Evolutionary conservation across 202 grass and related monocot genomes (phyloP).

Genomic region (Panicum hallii): DNA sequence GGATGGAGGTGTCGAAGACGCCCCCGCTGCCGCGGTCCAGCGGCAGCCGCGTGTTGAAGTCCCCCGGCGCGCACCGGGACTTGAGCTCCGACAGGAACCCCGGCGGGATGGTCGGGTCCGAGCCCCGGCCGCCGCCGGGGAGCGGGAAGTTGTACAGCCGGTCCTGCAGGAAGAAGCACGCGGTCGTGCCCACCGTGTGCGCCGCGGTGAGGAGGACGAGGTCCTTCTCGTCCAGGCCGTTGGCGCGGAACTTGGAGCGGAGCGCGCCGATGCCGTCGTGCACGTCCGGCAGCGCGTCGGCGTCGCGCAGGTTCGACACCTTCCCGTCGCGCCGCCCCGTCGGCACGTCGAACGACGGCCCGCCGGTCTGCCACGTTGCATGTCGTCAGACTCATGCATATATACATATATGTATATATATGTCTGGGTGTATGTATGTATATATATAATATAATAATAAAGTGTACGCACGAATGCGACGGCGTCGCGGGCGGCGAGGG

Average conservation of each 20-base stretch:
- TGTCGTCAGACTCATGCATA: too few species aligned
- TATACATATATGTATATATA: background rate
- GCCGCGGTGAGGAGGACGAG: slow-evolving; percentile 90
- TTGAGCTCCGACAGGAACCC: slow-evolving; percentile 70
- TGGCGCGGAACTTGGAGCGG: slow-evolving; percentile 72
- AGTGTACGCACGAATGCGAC: slow-evolving; percentile 49
- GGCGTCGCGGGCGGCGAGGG: slow-evolving; percentile 74
- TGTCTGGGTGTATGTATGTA: too few species aligned
- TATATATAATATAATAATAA: background rate
- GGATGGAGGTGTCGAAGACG: slow-evolving; percentile 74
- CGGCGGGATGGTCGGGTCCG: slow-evolving; percentile 70
- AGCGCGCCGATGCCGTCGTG: slow-evolving; percentile 56
- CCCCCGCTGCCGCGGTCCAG: slow-evolving; percentile 81
- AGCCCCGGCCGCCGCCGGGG: slow-evolving; percentile 35
- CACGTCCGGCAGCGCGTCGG: slow-evolving; percentile 71
- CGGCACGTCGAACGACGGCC: slow-evolving; percentile 76
- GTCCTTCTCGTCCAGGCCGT: slow-evolving; percentile 75
- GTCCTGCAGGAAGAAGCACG: slow-evolving; percentile 88
- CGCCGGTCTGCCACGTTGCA: slow-evolving; percentile 56
- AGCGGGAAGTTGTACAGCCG: slow-evolving; percentile 78
- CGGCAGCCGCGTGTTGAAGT: slow-evolving; percentile 67
- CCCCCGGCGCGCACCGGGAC: slow-evolving; percentile 68
- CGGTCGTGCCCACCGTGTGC: slow-evolving; percentile 91
- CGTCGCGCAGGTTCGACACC: slow-evolving; percentile 63
- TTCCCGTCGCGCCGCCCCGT: slow-evolving; percentile 72